phyloP scores from a whole-genome alignment of 441 rosid species.

The Populus tomentosa region DNA sequence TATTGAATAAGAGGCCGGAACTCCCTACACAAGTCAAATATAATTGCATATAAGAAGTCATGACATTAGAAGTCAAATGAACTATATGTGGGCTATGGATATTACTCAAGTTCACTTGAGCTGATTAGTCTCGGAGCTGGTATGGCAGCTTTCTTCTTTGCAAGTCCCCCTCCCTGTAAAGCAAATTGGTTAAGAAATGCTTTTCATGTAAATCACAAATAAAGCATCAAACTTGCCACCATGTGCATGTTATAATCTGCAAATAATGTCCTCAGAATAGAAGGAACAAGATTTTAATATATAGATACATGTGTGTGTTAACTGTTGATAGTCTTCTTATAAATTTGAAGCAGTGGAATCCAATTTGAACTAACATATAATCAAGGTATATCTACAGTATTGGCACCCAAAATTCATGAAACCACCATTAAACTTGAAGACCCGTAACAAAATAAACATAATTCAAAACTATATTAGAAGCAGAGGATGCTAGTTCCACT shows the following conservation, averaged over 20 bases:
- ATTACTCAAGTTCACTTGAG: constrained; percentile 89
- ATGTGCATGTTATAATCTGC: background rate
- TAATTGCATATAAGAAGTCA: constrained; percentile 7
- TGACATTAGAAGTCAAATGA: background rate
- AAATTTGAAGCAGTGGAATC: background rate
- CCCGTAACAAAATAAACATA: background rate
- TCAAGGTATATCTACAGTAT: background rate
- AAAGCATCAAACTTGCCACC: background rate
- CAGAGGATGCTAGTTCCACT: background rate
- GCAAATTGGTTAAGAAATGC: background rate
- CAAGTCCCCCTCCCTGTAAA: constrained; percentile 76
- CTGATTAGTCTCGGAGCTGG: constrained; percentile 90
- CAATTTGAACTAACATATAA: background rate
- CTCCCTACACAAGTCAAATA: constrained; percentile 46
- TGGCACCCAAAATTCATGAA: background rate
- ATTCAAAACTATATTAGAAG: background rate
- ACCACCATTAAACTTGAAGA: background rate
- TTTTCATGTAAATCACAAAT: background rate
- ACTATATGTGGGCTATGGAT: constrained; percentile 16
- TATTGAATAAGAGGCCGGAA: constrained; percentile 75
- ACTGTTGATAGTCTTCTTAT: background rate
- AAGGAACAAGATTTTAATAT: background rate
- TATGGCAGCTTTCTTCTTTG: constrained; percentile 42
- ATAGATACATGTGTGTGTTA: background rate
- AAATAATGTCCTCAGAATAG: background rate